Conservation (phyloP, 805 yeast species). For the Brettanomyces anomalus region DNA sequence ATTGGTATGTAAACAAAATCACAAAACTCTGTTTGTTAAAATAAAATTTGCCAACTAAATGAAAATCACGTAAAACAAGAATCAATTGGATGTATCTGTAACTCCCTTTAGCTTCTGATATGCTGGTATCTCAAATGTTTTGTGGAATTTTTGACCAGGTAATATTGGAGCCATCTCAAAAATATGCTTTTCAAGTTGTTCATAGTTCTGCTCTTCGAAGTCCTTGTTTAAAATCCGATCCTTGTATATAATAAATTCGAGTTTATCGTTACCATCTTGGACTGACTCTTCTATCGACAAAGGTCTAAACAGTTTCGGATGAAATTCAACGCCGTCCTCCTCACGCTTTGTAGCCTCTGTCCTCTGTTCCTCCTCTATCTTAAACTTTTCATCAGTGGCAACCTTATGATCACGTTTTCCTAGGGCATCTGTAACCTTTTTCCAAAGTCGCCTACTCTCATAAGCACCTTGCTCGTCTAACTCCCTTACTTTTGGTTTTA, state of each 20-base stretch:
- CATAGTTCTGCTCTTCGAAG: slow-evolving; percentile 35
- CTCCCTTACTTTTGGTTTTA: slow-evolving; percentile 68
- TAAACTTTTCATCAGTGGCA: slow-evolving; percentile 84
- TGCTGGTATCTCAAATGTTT: slow-evolving; percentile 62
- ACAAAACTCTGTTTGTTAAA: no score
- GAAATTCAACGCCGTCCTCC: slow-evolving; percentile 73
- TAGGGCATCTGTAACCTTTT: slow-evolving; percentile 72
- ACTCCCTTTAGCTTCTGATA: slow-evolving; percentile 32
- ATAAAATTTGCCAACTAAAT: no score
- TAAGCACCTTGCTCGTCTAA: slow-evolving; percentile 67
- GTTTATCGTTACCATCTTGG: slow-evolving; percentile 28
- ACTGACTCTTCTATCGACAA: slow-evolving; percentile 27
- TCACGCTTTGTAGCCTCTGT: slow-evolving; percentile 57
- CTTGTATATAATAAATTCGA: slow-evolving; percentile 63
- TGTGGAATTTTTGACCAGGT: slow-evolving; percentile 69
- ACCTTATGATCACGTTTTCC: slow-evolving; percentile 65
- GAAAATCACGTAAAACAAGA: no score
- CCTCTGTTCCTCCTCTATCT: slow-evolving; percentile 85
- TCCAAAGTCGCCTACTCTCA: slow-evolving; percentile 83
- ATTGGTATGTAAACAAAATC: no score
- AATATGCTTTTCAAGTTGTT: slow-evolving; percentile 45
- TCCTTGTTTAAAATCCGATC: slow-evolving; percentile 32
- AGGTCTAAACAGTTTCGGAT: slow-evolving; percentile 66
- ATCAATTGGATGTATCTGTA: no score
- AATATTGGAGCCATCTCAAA: slow-evolving; percentile 66